Percentiles rank a stretch among this genome's conserved stretches.
Evolutionary conservation across 2,329 filamentous ascomycete species (phyloP).

Genomic region (Diaporthe batatas): DNA sequence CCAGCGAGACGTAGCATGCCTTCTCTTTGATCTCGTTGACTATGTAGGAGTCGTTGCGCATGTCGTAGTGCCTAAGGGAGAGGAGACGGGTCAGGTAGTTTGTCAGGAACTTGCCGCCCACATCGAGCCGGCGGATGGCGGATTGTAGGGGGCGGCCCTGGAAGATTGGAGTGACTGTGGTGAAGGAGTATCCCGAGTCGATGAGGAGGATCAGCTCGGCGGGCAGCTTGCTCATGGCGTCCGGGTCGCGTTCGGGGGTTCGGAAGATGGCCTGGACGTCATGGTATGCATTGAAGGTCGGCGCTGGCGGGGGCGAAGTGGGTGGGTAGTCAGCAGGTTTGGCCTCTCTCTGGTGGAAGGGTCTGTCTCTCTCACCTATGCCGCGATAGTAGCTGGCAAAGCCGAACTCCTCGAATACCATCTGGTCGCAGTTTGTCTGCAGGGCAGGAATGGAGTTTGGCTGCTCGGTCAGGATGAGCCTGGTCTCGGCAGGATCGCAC

Average conservation of each 20-base stretch:
- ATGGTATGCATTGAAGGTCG: conserved; percentile 85
- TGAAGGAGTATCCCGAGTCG: conserved; percentile 94
- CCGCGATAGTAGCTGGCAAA: conserved; percentile 88
- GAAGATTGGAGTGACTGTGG: conserved; percentile 88
- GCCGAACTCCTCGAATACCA: conserved; percentile 97
- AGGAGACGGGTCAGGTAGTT: conserved; percentile 93
- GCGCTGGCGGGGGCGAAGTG: conserved; percentile 68
- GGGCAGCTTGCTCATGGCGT: conserved; percentile 57
- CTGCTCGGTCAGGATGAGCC: conserved; percentile 86
- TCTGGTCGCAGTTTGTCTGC: conserved; percentile 93
- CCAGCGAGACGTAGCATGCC: conserved; percentile 83
- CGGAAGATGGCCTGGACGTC: conserved; percentile 79
- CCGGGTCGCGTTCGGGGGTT: conserved; percentile 63
- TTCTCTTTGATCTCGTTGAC: conserved; percentile 97
- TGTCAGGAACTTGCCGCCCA: conserved; percentile 93
- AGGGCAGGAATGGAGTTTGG: conserved; percentile 85
- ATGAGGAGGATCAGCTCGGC: conserved; percentile 88
- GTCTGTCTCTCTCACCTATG: conserved; percentile 75
- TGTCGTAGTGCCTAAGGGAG: conserved; percentile 92
- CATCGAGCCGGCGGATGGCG: conserved; percentile 85
- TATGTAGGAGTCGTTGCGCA: conserved; percentile 92
- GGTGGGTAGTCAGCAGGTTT: conserved; percentile 36
- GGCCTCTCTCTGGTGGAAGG: neutral
- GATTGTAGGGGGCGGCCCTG: conserved; percentile 84
- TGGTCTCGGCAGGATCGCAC: conserved; percentile 85